phyloP scores from a whole-genome alignment of 345 rosid species.

The Eucalyptus erythrocorys region DNA sequence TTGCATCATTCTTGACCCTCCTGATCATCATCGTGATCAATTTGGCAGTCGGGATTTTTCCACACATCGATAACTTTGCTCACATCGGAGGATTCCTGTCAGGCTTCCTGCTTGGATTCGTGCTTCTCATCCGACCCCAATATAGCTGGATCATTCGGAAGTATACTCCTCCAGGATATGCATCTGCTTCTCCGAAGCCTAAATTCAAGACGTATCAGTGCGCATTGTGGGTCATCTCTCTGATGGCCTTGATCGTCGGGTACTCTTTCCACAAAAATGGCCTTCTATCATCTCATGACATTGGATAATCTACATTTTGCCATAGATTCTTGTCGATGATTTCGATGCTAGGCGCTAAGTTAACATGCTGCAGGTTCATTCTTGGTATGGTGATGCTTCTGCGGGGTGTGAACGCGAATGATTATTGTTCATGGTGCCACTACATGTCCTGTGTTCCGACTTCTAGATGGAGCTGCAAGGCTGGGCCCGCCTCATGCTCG shows the following conservation, averaged over 20 bases:
- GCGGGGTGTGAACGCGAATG: constrained; percentile 72
- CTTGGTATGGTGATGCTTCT: constrained; percentile 50
- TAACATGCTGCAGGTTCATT: constrained; percentile 30
- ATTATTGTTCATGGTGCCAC: constrained; percentile 94
- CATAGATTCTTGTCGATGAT: not conserved
- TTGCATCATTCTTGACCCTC: constrained; percentile 54
- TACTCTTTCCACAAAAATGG: constrained; percentile 5
- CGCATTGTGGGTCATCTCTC: constrained; percentile 60
- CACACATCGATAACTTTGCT: constrained; percentile 91
- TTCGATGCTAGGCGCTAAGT: not conserved
- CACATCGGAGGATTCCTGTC: constrained; percentile 87
- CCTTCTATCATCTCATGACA: not conserved
- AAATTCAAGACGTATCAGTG: constrained; percentile 62
- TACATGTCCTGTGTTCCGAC: constrained; percentile 87
- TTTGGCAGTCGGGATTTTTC: constrained; percentile 84
- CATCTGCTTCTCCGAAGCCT: constrained; percentile 6
- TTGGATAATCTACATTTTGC: not conserved
- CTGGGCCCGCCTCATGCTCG: constrained; percentile 50
- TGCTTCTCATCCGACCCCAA: constrained; percentile 80
- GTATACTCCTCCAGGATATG: constrained; percentile 19
- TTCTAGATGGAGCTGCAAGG: constrained; percentile 75
- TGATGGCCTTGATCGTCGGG: constrained; percentile 55
- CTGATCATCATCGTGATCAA: constrained; percentile 48
- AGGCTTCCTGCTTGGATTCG: constrained; percentile 83
- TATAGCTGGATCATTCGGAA: constrained; percentile 58